These are phyloP conservation scores for Stentor roeselii DNA, from an alignment of 73 alveolate species.

Conservation along the genomic window DNA sequence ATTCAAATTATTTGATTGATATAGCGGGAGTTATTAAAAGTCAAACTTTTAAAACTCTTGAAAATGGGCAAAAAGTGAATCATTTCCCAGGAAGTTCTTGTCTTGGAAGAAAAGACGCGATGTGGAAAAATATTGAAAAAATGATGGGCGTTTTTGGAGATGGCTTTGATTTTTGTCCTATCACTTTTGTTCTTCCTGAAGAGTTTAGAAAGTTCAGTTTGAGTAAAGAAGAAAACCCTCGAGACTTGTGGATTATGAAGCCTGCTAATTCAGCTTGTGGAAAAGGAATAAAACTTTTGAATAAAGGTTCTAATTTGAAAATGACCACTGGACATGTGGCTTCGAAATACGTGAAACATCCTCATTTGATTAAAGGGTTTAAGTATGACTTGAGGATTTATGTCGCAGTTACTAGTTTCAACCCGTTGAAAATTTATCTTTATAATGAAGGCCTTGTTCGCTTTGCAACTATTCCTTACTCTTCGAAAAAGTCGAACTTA, in stretches of 20 bases:
- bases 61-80: constrained; percentile 65
- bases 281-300: constrained; percentile 84
- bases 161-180: constrained; percentile 74
- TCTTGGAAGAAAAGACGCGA: constrained; percentile 85
- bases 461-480: constrained; percentile 89
- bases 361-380: constrained; percentile 87
- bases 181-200: constrained; percentile 78
- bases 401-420: constrained; percentile 84
- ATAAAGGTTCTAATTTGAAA: constrained; percentile 62
- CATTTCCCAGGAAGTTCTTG: constrained; percentile 88
- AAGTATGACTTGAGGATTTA: constrained; percentile 90
- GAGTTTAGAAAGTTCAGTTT: constrained; percentile 70
- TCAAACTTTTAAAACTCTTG: constrained; percentile 47
- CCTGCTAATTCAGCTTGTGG: constrained; percentile 91
- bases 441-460: constrained; percentile 97
- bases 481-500: constrained; percentile 50
- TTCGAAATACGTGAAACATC: constrained; percentile 78
- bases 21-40: constrained; percentile 32
- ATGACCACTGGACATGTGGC: constrained; percentile 65
- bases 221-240: constrained; percentile 68
- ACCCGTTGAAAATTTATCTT: constrained; percentile 90
- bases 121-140: constrained; percentile 65
- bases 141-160: constrained; percentile 55
- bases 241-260: constrained; percentile 75
- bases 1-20: constrained; percentile 53